A percentile compares a stretch with the other conserved stretches of the same genome.
These are phyloP conservation scores for Cicer bijugum DNA, from an alignment of 306 rosid species.

Conservation along the genomic window DNA sequence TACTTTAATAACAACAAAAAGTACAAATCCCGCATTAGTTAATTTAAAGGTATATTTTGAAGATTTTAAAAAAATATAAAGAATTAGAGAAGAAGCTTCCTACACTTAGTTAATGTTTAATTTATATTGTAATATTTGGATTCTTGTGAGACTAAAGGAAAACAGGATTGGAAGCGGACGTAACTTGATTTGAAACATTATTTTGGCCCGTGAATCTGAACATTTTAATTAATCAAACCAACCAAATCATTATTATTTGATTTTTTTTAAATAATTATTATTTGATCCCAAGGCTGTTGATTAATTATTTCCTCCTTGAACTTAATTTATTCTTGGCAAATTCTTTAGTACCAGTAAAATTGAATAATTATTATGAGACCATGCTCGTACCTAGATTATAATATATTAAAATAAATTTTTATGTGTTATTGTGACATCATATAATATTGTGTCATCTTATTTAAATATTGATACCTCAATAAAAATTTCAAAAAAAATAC, in stretches of 20 bases:
- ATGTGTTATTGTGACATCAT: no score
- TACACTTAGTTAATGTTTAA: background rate
- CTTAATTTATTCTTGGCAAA: background rate
- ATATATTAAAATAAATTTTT: no score
- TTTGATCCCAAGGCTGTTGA: background rate
- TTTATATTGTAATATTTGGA: background rate
- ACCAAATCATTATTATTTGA: conserved; percentile 22
- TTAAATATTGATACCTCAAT: no score
- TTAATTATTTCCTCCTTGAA: background rate
- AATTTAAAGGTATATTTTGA: no score
- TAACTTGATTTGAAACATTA: conserved; percentile 31
- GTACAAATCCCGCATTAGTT: no score
- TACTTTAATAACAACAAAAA: no score
- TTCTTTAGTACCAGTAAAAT: background rate
- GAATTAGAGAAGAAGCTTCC: no score
- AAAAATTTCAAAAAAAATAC: no score
- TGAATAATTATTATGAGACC: background rate
- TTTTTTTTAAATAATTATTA: background rate
- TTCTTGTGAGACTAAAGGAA: conserved; percentile 8
- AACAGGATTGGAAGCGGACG: background rate
- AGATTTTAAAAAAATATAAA: no score
- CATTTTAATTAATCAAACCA: background rate
- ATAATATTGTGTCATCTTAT: no score
- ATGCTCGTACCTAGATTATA: no score
- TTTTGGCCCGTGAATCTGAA: conserved; percentile 29